phyloP scores from a whole-genome alignment of 106 monocot species.

The Hemerocallis citrina region DNA sequence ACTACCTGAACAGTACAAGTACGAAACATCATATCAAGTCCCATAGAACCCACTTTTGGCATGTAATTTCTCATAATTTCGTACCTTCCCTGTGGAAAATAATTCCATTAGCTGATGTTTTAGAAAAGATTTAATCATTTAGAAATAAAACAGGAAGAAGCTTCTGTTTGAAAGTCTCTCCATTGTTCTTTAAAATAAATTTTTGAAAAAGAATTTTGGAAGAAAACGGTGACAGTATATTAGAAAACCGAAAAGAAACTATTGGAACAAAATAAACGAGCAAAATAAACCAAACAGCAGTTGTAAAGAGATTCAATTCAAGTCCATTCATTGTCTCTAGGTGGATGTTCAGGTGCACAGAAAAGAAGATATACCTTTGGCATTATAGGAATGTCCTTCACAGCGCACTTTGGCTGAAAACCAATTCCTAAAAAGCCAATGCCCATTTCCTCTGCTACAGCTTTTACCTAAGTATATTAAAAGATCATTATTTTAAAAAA shows the following conservation, averaged over 20 bases:
- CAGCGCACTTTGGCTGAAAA: conserved; percentile 83
- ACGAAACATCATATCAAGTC: conserved; percentile 92
- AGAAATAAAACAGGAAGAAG: no score
- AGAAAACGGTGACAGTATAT: background rate
- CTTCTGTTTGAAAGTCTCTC: no score
- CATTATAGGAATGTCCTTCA: conserved; percentile 86
- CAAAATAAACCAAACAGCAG: background rate
- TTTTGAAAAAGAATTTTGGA: no score
- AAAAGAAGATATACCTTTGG: conserved; percentile 53
- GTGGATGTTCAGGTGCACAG: background rate
- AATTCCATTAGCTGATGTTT: background rate
- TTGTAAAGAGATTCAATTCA: background rate
- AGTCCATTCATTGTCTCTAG: background rate
- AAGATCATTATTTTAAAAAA: no score
- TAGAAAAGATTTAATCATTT: no score
- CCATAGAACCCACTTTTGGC: conserved; percentile 94
- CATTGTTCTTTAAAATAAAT: no score
- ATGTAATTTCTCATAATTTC: conserved; percentile 93
- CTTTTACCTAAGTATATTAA: conserved; percentile 95
- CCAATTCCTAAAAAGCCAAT: conserved; percentile 94
- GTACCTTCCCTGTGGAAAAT: conserved; percentile 71
- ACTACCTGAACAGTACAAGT: conserved; percentile 92
- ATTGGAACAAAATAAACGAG: background rate
- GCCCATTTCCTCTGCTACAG: conserved; percentile 85
- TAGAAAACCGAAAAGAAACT: background rate